A percentile compares a stretch with the other conserved stretches of the same genome.
Conservation (phyloP, 2,329 filamentous ascomycete species). For the Didymellaceae sp. region DNA sequence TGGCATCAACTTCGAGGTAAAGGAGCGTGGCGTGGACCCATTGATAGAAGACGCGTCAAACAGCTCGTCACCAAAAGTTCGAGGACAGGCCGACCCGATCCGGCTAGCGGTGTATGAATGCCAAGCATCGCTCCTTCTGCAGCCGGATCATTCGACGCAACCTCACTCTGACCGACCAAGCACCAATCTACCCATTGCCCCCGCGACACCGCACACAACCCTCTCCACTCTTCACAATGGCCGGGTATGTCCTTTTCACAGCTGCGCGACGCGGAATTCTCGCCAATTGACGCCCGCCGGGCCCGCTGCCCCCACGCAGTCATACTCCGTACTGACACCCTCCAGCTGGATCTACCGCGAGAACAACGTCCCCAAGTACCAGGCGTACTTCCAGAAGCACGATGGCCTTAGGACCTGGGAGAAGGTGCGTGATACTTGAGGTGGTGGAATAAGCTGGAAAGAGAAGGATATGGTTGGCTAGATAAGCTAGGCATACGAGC, state of each 20-base stretch:
- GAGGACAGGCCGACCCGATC: constrained; percentile 17
- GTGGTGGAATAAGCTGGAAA: constrained; percentile 8
- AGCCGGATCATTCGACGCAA: constrained; percentile 39
- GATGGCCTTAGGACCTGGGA: constrained; percentile 76
- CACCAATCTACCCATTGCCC: constrained; percentile 44
- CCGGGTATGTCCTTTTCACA: constrained; percentile 48
- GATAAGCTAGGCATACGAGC: not conserved
- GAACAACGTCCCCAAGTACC: constrained; percentile 78
- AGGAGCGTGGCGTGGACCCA: constrained; percentile 26
- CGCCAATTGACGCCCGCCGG: constrained; percentile 16
- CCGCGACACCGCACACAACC: constrained; percentile 32
- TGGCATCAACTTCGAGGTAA: constrained; percentile 49
- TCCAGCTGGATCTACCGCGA: constrained; percentile 66
- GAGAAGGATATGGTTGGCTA: constrained; percentile 17
- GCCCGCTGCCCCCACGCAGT: constrained; percentile 16
- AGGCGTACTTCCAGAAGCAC: constrained; percentile 76
- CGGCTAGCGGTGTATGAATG: constrained; percentile 16
- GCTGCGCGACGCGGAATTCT: constrained; percentile 10
- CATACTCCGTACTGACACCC: constrained; percentile 38
- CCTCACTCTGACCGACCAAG: constrained; percentile 34
- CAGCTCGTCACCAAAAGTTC: constrained; percentile 4
- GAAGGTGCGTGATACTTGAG: constrained; percentile 66
- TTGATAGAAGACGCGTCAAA: constrained; percentile 23
- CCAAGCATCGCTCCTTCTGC: constrained; percentile 15
- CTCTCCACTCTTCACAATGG: constrained; percentile 51